These are phyloP conservation scores for Microstegium vimineum DNA, from an alignment of 176 grass and related monocot species.

Conservation along the genomic window DNA sequence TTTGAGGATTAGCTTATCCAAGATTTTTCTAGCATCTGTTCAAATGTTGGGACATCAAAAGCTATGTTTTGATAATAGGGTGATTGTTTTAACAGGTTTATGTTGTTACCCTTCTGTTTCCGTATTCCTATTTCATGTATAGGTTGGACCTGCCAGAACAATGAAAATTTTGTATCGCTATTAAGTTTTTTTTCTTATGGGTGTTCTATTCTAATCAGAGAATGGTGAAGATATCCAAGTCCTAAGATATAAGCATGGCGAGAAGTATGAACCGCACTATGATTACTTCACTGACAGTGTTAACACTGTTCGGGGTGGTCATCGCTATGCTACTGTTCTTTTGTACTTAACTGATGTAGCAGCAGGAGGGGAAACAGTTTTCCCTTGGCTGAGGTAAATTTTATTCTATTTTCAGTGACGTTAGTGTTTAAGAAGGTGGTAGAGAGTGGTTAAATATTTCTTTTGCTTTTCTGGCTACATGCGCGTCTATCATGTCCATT, in stretches of 20 bases:
- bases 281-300: conserved; percentile 89
- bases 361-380: conserved; percentile 93
- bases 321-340: conserved; percentile 87
- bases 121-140: background rate
- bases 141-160: background rate
- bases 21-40: background rate
- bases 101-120: background rate
- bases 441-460: background rate
- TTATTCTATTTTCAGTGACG: background rate
- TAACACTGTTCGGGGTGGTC: conserved; percentile 71
- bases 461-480: background rate
- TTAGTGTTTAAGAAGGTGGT: background rate
- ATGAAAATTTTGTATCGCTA: background rate
- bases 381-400: conserved; percentile 74
- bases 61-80: background rate
- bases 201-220: conserved; percentile 55
- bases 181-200: conserved; percentile 11
- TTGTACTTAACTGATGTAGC: conserved; percentile 78
- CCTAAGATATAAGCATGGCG: conserved; percentile 63
- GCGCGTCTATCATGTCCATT: background rate
- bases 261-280: conserved; percentile 81
- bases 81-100: background rate
- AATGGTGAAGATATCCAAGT: conserved; percentile 96
- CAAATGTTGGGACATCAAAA: background rate
- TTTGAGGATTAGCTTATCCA: background rate